Conservation (phyloP, 1,139 yeast genomes). For the Saccharomyces hybrid region DNA sequence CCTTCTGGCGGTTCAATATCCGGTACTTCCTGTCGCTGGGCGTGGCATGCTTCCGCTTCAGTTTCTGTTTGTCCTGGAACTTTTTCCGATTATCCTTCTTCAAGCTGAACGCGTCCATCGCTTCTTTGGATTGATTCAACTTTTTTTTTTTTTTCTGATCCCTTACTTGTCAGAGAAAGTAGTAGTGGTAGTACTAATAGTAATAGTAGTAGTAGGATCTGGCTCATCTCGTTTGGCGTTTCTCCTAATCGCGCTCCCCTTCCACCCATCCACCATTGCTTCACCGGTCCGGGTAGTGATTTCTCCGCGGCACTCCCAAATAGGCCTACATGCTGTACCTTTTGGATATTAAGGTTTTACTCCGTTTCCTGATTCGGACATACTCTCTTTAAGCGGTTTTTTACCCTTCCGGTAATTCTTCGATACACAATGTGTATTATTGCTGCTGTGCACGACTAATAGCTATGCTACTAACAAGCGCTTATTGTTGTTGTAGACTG, state of each 20-base stretch:
- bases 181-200: neutral
- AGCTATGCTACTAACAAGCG: neutral
- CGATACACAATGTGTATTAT: neutral
- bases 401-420: neutral
- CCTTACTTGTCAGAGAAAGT: neutral
- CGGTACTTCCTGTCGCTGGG: constrained; percentile 30
- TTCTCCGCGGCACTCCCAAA: neutral
- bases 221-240: neutral
- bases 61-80: constrained; percentile 30
- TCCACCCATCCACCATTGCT: neutral
- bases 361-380: neutral
- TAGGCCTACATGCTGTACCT: neutral
- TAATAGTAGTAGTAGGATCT: neutral
- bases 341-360: neutral
- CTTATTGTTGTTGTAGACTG: neutral
- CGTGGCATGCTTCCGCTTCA: constrained; percentile 28
- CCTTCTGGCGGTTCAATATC: constrained; percentile 12
- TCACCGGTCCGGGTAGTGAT: neutral
- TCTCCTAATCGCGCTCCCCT: neutral
- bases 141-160: neutral
- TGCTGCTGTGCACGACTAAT: neutral
- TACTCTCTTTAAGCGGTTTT: neutral
- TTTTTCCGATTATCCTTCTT: constrained; percentile 30
- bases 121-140: neutral
- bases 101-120: constrained; percentile 24